These are phyloP conservation scores for Rhynchosporium graminicola DNA, from an alignment of 2,329 filamentous ascomycete species.

Conservation along the genomic window DNA sequence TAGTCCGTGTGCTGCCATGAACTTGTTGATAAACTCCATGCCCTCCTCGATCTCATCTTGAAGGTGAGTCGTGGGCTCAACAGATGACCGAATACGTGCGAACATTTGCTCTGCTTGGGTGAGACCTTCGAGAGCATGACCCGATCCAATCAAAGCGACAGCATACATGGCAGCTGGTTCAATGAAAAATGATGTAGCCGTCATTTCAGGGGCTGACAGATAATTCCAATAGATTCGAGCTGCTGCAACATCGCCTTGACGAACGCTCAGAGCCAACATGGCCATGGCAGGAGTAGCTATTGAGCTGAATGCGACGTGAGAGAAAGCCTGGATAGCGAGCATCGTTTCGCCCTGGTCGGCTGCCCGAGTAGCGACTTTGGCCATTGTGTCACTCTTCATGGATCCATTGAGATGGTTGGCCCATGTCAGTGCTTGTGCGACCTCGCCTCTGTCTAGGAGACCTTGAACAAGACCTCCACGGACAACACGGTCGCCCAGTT, in stretches of 20 bases:
- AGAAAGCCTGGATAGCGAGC: constrained; percentile 68
- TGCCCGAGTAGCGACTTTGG: constrained; percentile 71
- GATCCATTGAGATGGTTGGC: constrained; percentile 64
- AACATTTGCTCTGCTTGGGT: constrained; percentile 84
- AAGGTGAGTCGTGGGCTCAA: constrained; percentile 55
- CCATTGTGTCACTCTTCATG: constrained; percentile 64
- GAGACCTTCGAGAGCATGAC: constrained; percentile 80
- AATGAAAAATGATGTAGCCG: constrained; percentile 66
- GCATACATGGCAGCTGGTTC: constrained; percentile 91
- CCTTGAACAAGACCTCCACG: constrained; percentile 77
- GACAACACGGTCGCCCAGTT: constrained; percentile 72
- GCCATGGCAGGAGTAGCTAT: constrained; percentile 68
- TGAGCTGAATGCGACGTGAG: constrained; percentile 54
- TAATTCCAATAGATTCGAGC: constrained; percentile 81
- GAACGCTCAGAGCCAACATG: constrained; percentile 83
- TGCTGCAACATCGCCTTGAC: constrained; percentile 73
- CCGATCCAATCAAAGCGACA: constrained; percentile 82
- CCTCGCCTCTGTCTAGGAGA: constrained; percentile 68
- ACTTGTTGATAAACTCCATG: constrained; percentile 65
- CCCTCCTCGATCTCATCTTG: constrained; percentile 86
- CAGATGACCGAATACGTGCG: constrained; percentile 68
- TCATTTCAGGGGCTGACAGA: constrained; percentile 62
- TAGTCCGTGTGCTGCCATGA: constrained; percentile 59
- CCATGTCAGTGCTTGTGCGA: constrained; percentile 73
- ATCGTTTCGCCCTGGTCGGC: constrained; percentile 75